Evolutionary conservation across 371 early-diverging fungal species (phyloP), one percentile per base, ranked within the genome.

Genomic region (Blakeslea trispora): DNA sequence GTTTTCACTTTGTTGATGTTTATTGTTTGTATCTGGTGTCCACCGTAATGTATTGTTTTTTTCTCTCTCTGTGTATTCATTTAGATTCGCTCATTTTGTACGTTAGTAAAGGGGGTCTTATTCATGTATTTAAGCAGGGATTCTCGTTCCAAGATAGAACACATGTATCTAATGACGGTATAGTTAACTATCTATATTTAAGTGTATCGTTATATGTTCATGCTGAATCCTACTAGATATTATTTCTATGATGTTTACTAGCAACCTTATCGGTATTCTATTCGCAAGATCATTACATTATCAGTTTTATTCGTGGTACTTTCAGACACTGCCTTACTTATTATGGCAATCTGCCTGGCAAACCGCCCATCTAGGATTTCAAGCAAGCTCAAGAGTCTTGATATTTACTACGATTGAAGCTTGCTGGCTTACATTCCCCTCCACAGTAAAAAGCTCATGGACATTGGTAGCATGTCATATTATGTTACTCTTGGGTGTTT

Each of bases 231-330:
- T 28, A 28, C 28, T 28, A 86, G 89, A 90, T 55, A 85, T 90
- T 43, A 48, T 89, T 14, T 75, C 68, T 7, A 66, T 82, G 32
- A 71, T 95, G 79, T 94, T 93, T 58, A 85, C 87, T 0, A 79
- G 82, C 48, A 95, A 95, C 69, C 84, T 95, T 55, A 88, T 93
- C 28, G 96, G 97, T 15, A 85, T 97, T 40, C 59, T 88, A 0
- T 95, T 91, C 70, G 89, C 95, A 3, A 79, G 97, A 24, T 86
- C 92, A 1, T 72, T 97, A 56, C 97, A 97, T 64, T 95, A 94
- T 67, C 96, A 96, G 75, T 97, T 97, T 63, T 96, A 92, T 59
- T 82, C 92, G 3, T 97, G 97, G 97, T 97, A 96, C 67, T 91
- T 76, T 50, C 88, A 88, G 68, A 82, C 86, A 18, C 45, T 96